Evolutionary conservation across 805 yeast species (phyloP).

Genomic region (Wickerhamomyces canadensis): DNA sequence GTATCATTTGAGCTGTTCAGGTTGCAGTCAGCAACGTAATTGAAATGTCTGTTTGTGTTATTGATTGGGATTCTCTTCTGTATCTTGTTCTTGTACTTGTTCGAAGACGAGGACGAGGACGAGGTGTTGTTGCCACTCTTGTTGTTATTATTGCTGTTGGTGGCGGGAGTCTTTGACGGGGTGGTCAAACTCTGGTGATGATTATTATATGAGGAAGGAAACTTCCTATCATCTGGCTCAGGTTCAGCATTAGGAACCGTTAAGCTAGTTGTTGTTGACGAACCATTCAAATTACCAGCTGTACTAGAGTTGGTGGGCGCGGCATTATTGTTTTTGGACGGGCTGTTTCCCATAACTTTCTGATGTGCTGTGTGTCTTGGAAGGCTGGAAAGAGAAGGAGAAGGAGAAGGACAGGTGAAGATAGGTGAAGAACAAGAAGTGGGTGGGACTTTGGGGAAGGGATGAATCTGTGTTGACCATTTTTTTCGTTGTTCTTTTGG

Average conservation of each 20-base stretch:
- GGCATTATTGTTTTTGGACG: slow-evolving; percentile 42
- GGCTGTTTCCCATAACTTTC: slow-evolving; percentile 56
- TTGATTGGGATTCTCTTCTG: slow-evolving; percentile 11
- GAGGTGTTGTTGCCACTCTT: too few relatives aligned
- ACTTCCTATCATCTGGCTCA: slow-evolving; percentile 45
- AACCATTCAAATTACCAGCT: slow-evolving; percentile 23
- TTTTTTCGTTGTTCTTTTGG: too few relatives aligned
- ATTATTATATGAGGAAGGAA: slow-evolving; percentile 29
- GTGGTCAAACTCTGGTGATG: slow-evolving; percentile 9
- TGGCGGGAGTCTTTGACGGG: slow-evolving; percentile 2
- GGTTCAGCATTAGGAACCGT: slow-evolving; percentile 32
- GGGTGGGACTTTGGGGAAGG: too few relatives aligned
- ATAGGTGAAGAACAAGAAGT: too few relatives aligned
- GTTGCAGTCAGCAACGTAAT: slow-evolving; percentile 11
- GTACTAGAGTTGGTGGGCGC: slow-evolving; percentile 31
- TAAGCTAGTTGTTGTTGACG: slow-evolving; percentile 19
- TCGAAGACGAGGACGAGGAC: slow-evolving; percentile 15
- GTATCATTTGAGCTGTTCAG: slow-evolving; percentile 10
- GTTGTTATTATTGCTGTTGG: too few relatives aligned
- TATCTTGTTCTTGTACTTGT: slow-evolving; percentile 16
- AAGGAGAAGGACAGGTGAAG: too few relatives aligned
- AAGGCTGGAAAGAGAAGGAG: too few relatives aligned
- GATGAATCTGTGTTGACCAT: too few relatives aligned
- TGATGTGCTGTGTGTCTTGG: slow-evolving; percentile 23
- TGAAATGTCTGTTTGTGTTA: slow-evolving; percentile 9